Evolutionary conservation across 148 eudicot species (phyloP).

Genomic region (Arbutus unedo): DNA sequence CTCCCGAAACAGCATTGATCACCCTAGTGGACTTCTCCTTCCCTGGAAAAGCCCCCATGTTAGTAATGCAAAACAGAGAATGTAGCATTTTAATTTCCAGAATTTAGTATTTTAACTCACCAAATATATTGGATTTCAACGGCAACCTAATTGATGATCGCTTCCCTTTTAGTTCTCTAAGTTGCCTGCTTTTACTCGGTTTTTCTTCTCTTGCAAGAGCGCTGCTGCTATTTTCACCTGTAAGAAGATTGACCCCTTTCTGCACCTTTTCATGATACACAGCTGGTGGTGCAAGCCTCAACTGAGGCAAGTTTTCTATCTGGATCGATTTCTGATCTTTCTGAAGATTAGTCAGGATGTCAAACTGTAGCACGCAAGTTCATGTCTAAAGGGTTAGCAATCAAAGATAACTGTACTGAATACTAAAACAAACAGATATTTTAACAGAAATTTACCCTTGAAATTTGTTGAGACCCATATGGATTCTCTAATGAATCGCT

Average conservation of each 20-base stretch:
- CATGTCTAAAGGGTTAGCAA: slow-evolving; percentile 7
- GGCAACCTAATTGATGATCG: slow-evolving; percentile 67
- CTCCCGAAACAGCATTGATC: not conserved
- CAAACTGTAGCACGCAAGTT: slow-evolving; percentile 59
- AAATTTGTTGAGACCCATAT: slow-evolving; percentile 39
- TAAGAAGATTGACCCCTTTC: slow-evolving; percentile 43
- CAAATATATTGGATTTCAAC: slow-evolving; percentile 72
- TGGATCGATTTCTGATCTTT: slow-evolving; percentile 52
- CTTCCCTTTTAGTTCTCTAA: slow-evolving; percentile 58
- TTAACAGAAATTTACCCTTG: slow-evolving; percentile 51
- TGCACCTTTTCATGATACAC: slow-evolving; percentile 89
- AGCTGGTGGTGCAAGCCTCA: slow-evolving; percentile 97
- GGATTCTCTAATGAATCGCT: slow-evolving; percentile 54
- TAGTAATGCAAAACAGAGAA: slow-evolving; percentile 4
- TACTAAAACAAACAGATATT: not conserved
- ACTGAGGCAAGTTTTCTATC: slow-evolving; percentile 60
- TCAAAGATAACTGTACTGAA: not conserved
- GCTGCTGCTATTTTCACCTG: slow-evolving; percentile 40
- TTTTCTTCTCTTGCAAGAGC: slow-evolving; percentile 34
- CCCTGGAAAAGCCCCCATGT: slow-evolving; percentile 40
- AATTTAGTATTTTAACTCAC: slow-evolving; percentile 32
- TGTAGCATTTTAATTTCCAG: not conserved
- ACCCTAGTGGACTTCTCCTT: slow-evolving; percentile 45
- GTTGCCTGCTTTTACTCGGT: slow-evolving; percentile 49
- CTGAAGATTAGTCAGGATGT: slow-evolving; percentile 69